Evolutionary conservation across 176 grass and related monocot species (phyloP).

Genomic region (Guadua angustifolia): DNA sequence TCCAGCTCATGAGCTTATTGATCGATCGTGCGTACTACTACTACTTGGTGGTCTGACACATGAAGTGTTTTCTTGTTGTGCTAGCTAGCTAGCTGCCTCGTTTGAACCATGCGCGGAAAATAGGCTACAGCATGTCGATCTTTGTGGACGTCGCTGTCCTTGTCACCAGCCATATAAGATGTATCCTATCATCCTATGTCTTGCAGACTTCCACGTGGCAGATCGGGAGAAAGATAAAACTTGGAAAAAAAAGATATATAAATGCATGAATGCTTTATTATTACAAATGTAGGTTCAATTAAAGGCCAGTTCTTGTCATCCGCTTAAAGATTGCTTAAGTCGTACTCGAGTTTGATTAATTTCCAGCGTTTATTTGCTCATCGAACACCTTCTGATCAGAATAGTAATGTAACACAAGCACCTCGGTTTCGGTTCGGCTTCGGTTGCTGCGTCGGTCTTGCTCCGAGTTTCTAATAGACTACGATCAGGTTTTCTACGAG

Average conservation of each 20-base stretch:
- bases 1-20: neutral
- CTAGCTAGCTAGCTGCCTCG: neutral
- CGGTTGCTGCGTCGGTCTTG: too few species aligned
- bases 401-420: too few species aligned
- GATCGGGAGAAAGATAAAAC: neutral
- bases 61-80: conserved; percentile 51
- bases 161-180: neutral
- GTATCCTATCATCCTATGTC: too few species aligned
- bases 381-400: too few species aligned
- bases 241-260: neutral
- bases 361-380: too few species aligned
- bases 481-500: too few species aligned
- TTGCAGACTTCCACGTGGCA: neutral
- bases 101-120: neutral
- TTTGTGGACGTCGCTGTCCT: neutral
- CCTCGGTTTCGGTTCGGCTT: too few species aligned
- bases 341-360: too few species aligned
- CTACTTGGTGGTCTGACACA: conserved; percentile 43
- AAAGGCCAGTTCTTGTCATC: too few species aligned
- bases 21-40: conserved; percentile 3
- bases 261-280: neutral
- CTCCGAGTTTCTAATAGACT: too few species aligned
- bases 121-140: neutral
- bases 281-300: neutral
- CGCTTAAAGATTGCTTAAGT: too few species aligned